Evolutionary conservation across 768 basidiomycete species (phyloP).

Genomic region (Termitomyces sp.): DNA sequence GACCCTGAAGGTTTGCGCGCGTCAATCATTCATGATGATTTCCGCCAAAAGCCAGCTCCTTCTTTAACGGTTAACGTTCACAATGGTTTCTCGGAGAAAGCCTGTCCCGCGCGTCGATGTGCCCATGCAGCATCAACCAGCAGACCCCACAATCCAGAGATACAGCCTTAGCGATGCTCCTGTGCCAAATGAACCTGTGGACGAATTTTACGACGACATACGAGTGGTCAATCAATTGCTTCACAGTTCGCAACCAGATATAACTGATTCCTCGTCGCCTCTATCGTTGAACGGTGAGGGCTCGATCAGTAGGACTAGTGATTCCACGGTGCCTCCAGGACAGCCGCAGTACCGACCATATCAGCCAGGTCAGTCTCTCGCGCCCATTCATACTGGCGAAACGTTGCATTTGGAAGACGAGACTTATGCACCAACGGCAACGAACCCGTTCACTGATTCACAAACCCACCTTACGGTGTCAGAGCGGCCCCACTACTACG

Average conservation of each 20-base stretch:
- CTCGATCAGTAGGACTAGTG: background rate
- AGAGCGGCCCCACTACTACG: constrained; percentile 27
- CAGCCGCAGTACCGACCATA: constrained; percentile 36
- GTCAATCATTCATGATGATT: constrained; percentile 4
- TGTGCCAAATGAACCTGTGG: background rate
- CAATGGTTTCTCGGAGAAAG: constrained; percentile 11
- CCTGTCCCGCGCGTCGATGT: background rate
- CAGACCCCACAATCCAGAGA: constrained; percentile 6
- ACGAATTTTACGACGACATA: constrained; percentile 4
- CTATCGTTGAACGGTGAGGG: background rate
- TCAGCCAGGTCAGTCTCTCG: constrained; percentile 55
- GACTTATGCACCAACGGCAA: constrained; percentile 14
- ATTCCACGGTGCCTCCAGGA: background rate
- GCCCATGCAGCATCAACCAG: constrained; percentile 7
- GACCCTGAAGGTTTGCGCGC: background rate
- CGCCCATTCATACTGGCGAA: constrained; percentile 61
- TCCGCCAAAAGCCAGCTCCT: background rate
- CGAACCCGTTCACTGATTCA: constrained; percentile 20
- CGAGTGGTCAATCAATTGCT: constrained; percentile 2
- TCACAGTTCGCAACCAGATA: background rate
- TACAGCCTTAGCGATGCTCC: constrained; percentile 11
- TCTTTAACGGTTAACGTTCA: background rate
- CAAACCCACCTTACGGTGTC: background rate
- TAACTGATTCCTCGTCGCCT: background rate
- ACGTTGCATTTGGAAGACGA: constrained; percentile 47